Conservation (phyloP, 2,329 filamentous ascomycete species). For the Sporothrix euskadiensis region DNA sequence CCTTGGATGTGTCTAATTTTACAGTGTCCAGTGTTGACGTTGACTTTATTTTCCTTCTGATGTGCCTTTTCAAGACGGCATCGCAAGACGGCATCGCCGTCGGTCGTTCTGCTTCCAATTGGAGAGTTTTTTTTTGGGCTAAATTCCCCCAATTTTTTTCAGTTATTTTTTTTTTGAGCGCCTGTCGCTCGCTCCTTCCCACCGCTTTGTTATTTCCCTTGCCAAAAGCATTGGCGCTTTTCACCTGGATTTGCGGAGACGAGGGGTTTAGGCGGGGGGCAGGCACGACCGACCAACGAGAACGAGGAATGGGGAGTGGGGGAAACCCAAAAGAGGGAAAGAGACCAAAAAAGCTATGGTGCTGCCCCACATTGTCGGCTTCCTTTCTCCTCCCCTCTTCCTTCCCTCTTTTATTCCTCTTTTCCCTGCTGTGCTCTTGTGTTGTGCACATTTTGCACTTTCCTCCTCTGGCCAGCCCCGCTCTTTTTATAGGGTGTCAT, state of each 20-base stretch:
- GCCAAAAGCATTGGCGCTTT: not conserved
- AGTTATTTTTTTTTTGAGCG: not conserved
- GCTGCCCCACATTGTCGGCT: constrained; percentile 11
- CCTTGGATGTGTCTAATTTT: not conserved
- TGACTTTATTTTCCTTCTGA: not conserved
- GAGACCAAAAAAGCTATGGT: not conserved
- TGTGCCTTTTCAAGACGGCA: not conserved
- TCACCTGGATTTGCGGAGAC: constrained; percentile 26
- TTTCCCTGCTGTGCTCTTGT: not conserved
- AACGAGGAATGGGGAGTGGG: not conserved
- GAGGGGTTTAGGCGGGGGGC: constrained; percentile 24
- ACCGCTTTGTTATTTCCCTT: not conserved
- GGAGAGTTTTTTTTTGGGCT: not conserved
- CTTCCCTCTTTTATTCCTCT: not conserved
- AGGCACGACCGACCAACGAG: not conserved
- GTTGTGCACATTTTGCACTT: not conserved
- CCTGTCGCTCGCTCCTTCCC: constrained; percentile 1
- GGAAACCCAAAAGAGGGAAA: not conserved
- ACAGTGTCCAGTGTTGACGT: not conserved
- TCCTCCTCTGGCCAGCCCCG: not conserved
- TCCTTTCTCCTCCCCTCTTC: constrained; percentile 18
- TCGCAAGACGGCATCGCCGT: not conserved
- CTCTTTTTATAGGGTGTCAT: constrained; percentile 2
- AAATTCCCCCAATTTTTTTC: constrained; percentile 6
- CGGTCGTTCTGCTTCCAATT: not conserved